Evolutionary conservation across 78 protist genomes (phyloP), one percentile per base, ranked within the genome.

Genomic region (Bodo saltans): DNA sequence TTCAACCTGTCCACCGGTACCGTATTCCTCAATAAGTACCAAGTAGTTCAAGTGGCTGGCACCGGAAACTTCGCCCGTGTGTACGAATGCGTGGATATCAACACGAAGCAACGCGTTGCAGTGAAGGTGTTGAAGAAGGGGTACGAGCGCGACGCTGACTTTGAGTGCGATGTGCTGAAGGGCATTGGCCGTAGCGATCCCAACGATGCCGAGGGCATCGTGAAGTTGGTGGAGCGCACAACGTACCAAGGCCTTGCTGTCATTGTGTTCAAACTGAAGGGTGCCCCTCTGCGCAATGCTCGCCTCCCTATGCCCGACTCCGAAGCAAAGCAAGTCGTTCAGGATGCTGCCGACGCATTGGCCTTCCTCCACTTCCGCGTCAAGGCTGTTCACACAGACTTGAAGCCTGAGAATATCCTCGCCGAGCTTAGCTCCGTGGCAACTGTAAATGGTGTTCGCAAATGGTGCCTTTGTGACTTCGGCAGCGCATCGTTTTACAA

Each of bases 401-500:
- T 92, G 68, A 92, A 92, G 74, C 23, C 95, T 8, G 83, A 80
- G 0, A 92, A 92, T 75, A 76, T 92, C 76, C 83, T 92, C 70
- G 78, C 89, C 52, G 33, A 68, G 40, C 3, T 29, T 33, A 17
- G 52, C 34, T 29, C 12, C 30, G 41, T 42, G 52, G 23, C 42
- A 23, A 3, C 39, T 34, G 70, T 41, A 70, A 39, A 26, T 78
- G 28, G 89, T 85, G 25, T 89, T 72, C n/a, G 69, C 81, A 53
- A 88, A 87, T 34, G 33, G 83, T 0, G 33, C 84, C 28, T 8
- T 2, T 17, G 35, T 42, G 34, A 32, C 70, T 11, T 0, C 34
- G 33, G 11, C 0, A n/a, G 32, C 34, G 4, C 21, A 0, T 0
- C 32, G 32, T 0, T 0, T 67, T 35, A 86, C 86, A 1, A 1